phyloP scores from a whole-genome alignment of 768 basidiomycete species.

The Butyriboletus loyo region DNA sequence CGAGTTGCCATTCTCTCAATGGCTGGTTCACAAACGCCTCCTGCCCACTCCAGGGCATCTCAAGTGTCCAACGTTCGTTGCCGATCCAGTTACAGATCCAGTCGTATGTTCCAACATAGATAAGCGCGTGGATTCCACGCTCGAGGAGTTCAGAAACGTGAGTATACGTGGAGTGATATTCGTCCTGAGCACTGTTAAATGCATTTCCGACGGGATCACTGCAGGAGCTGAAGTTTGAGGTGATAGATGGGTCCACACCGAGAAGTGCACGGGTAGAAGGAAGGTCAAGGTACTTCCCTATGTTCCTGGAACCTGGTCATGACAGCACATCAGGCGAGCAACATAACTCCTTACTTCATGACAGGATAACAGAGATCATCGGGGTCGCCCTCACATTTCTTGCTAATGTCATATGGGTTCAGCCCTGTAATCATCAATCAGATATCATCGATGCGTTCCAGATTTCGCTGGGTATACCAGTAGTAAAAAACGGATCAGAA shows the following conservation, averaged over 20 bases:
- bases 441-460: background rate
- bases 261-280: constrained; percentile 51
- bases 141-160: constrained; percentile 59
- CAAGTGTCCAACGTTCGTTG: constrained; percentile 73
- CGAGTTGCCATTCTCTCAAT: constrained; percentile 59
- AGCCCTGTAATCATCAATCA: constrained; percentile 29
- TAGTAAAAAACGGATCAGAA: constrained; percentile 21
- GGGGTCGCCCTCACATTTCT: constrained; percentile 49
- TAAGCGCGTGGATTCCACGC: constrained; percentile 68
- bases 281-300: constrained; percentile 59
- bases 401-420: constrained; percentile 71
- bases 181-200: constrained; percentile 48
- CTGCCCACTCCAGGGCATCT: constrained; percentile 68
- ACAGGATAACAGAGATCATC: constrained; percentile 55
- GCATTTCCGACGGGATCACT: constrained; percentile 42
- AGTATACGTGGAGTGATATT: constrained; percentile 24
- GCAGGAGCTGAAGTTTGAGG: constrained; percentile 40
- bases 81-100: constrained; percentile 82
- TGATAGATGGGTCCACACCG: constrained; percentile 55
- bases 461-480: constrained; percentile 29
- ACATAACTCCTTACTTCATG: constrained; percentile 33
- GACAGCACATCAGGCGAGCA: background rate
- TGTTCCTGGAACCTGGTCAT: constrained; percentile 39
- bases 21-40: constrained; percentile 45
- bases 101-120: constrained; percentile 73